These are phyloP conservation scores for Solanum lignicaule DNA, from an alignment of 257 asterid genomes.

Conservation along the genomic window DNA sequence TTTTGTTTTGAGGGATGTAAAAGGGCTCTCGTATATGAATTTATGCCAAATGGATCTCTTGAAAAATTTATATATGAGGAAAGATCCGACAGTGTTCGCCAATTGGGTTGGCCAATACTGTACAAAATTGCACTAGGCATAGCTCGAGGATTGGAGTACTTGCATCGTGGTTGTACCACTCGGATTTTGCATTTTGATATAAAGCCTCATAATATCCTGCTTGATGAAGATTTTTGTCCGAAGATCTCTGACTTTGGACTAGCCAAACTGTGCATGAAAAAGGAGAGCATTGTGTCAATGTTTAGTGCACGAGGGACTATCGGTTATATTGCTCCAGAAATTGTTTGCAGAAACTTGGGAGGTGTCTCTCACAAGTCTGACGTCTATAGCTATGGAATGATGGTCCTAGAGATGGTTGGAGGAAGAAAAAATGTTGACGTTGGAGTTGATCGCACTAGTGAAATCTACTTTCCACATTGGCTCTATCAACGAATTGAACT, in stretches of 20 bases:
- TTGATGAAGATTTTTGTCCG: slow-evolving; percentile 3
- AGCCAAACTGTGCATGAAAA: background rate
- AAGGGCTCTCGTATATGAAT: background rate
- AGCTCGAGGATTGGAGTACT: background rate
- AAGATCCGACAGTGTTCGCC: background rate
- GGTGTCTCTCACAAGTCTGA: background rate
- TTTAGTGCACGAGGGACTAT: background rate
- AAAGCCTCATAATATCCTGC: slow-evolving; percentile 21
- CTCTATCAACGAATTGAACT: slow-evolving; percentile 10
- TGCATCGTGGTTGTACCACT: slow-evolving; percentile 7
- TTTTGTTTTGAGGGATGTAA: background rate
- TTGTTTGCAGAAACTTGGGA: background rate
- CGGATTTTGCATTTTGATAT: slow-evolving; percentile 13
- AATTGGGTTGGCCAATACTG: too few species aligned
- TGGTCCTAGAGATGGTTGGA: slow-evolving; percentile 2
- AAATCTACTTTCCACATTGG: slow-evolving; percentile 17
- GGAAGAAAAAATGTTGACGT: background rate
- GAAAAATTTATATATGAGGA: slow-evolving; percentile 9
- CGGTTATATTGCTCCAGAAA: background rate
- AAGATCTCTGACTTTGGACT: slow-evolving; percentile 9
- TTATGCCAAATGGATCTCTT: slow-evolving; percentile 33
- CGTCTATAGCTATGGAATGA: background rate
- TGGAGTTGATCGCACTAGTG: background rate
- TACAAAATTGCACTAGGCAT: too few species aligned
- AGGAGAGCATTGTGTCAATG: background rate